Evolutionary conservation across 192 early-diverging fungal genomes (phyloP), one percentile per base, ranked within the genome.

Genomic region (Bifiguratus adelaidae): DNA sequence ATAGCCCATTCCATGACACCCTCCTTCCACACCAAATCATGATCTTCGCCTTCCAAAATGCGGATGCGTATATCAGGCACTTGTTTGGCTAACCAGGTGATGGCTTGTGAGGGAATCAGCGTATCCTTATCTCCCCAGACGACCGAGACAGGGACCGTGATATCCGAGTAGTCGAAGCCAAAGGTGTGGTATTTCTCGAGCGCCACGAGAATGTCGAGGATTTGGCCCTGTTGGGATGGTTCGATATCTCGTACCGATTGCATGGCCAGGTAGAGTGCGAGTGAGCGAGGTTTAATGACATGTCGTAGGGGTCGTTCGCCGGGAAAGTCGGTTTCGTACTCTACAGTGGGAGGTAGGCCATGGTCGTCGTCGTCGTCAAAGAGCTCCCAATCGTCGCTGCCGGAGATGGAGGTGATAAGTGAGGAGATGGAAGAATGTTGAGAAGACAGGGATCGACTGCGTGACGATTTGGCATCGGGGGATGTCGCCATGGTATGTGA

Each of bases 21-120:
- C 43, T 65, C 62, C 24, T 65, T 65, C 62, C 62, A 65, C 12
- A 65, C 53, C 23, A 65, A 33, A 33, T 58, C 56, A 54, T 65
- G 62, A 0, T 51, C 53, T 32, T 65, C 62, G 3, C 62, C 57
- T 36, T 65, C 62, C 30, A 65, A 37, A 5, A 65, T 54, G 36
- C 58, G 58, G 15, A 65, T 29, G 12, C 51, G 46, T 13, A 65
- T 23, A 35, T 65, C 62, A n/a, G 26, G 11, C 16, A 65, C n/a
- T 22, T 21, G 38, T 47, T 50, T 65, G 12, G 56, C 62, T 35
- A 65, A 32, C 25, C 33, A 36, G 11, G 58, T 52, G 19, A 65
- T 58, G 7, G 51, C 56, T 18, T 35, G 32, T 24, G 43, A 43
- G 6, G 62, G 56, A 18, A 65, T 57, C 24, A 65, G 26, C 3